phyloP scores from a whole-genome alignment of 1,284 basidiomycete species.

The Chalciporus sp. region DNA sequence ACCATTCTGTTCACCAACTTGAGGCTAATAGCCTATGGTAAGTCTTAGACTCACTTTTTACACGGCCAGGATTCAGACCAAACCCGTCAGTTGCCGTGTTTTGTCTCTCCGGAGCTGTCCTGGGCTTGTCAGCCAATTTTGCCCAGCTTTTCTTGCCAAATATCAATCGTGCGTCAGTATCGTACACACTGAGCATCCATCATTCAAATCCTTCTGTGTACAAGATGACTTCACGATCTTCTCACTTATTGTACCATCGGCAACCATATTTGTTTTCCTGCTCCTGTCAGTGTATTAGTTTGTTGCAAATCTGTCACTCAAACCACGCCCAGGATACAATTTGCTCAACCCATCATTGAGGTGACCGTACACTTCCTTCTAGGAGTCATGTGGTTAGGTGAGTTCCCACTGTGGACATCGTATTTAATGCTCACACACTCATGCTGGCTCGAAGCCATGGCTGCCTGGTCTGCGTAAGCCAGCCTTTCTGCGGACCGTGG shows the following conservation, averaged over 20 bases:
- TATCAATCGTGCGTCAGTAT: slow-evolving; percentile 53
- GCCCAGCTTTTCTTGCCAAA: slow-evolving; percentile 64
- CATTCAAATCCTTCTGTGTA: slow-evolving; percentile 2
- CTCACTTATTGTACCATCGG: slow-evolving; percentile 59
- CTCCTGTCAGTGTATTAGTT: slow-evolving; percentile 44
- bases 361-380: slow-evolving; percentile 55
- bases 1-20: slow-evolving; percentile 58
- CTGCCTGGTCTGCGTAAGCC: slow-evolving; percentile 70
- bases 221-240: slow-evolving; percentile 72
- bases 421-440: slow-evolving; percentile 4
- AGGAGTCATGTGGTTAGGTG: slow-evolving; percentile 68
- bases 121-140: slow-evolving; percentile 69
- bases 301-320: neutral
- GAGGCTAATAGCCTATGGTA: slow-evolving; percentile 53
- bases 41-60: slow-evolving; percentile 22
- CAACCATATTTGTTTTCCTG: slow-evolving; percentile 62
- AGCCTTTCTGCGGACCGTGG: neutral
- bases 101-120: slow-evolving; percentile 61
- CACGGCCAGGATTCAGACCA: slow-evolving; percentile 8
- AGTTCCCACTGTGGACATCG: slow-evolving; percentile 24
- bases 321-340: slow-evolving; percentile 53
- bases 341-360: slow-evolving; percentile 68
- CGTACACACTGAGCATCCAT: neutral
- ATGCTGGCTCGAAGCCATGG: slow-evolving; percentile 54
- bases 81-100: slow-evolving; percentile 53